A percentile compares a stretch with the other conserved stretches of the same genome.
phyloP scores from a whole-genome alignment of 2,329 filamentous ascomycete species.

The Geosmithia morbida region DNA sequence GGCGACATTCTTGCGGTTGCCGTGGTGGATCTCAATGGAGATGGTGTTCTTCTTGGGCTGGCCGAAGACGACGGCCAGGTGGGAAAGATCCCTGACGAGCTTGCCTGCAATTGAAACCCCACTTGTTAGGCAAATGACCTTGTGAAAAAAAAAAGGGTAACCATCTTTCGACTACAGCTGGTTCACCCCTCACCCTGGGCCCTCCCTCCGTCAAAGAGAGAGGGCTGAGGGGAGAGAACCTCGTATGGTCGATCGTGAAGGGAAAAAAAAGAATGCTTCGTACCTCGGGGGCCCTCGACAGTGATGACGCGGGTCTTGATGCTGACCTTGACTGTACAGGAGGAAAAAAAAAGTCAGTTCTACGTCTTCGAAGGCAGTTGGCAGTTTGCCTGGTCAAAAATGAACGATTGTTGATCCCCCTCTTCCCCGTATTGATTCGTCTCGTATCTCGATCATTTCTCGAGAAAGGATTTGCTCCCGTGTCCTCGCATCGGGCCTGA shows the following conservation, averaged over 20 bases:
- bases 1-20: slow-evolving; percentile 92
- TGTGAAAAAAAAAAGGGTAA: neutral
- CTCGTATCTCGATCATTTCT: neutral
- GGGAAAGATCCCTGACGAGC: slow-evolving; percentile 91
- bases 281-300: slow-evolving; percentile 92
- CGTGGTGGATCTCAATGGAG: slow-evolving; percentile 98
- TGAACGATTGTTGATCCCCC: slow-evolving; percentile 2
- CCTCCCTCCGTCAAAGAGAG: neutral
- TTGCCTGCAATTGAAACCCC: slow-evolving; percentile 47
- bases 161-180: neutral
- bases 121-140: neutral
- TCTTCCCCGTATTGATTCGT: neutral
- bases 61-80: slow-evolving; percentile 92
- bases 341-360: slow-evolving; percentile 14
- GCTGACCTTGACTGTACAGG: slow-evolving; percentile 71
- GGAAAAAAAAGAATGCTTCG: slow-evolving; percentile 11
- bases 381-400: no score
- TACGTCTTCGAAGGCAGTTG: slow-evolving; percentile 3
- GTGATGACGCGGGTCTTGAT: slow-evolving; percentile 96
- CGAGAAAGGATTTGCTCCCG: no score
- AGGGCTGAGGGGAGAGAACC: no score
- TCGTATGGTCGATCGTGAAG: neutral
- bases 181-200: no score
- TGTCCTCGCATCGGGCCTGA: no score
- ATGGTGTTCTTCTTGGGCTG: slow-evolving; percentile 74